Percentiles rank a stretch among this genome's conserved stretches.
Conservation (phyloP, 2,329 filamentous ascomycete genomes). For the Tricladium varicosporioides region DNA sequence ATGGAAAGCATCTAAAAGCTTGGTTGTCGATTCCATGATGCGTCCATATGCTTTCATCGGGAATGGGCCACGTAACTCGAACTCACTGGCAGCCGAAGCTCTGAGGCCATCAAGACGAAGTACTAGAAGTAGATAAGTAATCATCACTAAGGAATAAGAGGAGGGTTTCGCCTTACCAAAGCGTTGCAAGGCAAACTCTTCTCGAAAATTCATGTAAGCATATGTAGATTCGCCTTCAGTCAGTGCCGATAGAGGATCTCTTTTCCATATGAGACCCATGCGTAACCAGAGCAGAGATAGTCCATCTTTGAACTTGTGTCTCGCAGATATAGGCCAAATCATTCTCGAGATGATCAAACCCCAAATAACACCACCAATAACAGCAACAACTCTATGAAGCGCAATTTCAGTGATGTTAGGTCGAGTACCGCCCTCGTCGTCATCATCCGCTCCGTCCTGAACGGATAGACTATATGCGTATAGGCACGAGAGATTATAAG, state of each 20-base stretch:
- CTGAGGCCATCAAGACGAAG: slow-evolving; percentile 73
- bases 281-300: slow-evolving; percentile 89
- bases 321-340: slow-evolving; percentile 91
- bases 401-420: slow-evolving; percentile 88
- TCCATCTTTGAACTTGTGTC: slow-evolving; percentile 84
- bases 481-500: slow-evolving; percentile 91
- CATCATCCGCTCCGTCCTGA: slow-evolving; percentile 75
- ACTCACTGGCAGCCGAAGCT: slow-evolving; percentile 74
- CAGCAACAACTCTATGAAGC: slow-evolving; percentile 80
- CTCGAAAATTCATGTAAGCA: slow-evolving; percentile 82
- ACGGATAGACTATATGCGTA: slow-evolving; percentile 91
- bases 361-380: slow-evolving; percentile 55
- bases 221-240: slow-evolving; percentile 53
- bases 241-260: slow-evolving; percentile 79
- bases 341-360: slow-evolving; percentile 52
- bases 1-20: slow-evolving; percentile 90
- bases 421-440: slow-evolving; percentile 81
- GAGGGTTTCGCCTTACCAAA: slow-evolving; percentile 50
- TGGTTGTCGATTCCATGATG: slow-evolving; percentile 76
- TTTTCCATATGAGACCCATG: slow-evolving; percentile 94
- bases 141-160: slow-evolving; percentile 7
- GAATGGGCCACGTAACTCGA: slow-evolving; percentile 85
- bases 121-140: slow-evolving; percentile 34
- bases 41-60: slow-evolving; percentile 69
- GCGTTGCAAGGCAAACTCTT: slow-evolving; percentile 82